These are phyloP conservation scores for Rubus idaeus DNA, from an alignment of 306 rosid species.

Conservation along the genomic window DNA sequence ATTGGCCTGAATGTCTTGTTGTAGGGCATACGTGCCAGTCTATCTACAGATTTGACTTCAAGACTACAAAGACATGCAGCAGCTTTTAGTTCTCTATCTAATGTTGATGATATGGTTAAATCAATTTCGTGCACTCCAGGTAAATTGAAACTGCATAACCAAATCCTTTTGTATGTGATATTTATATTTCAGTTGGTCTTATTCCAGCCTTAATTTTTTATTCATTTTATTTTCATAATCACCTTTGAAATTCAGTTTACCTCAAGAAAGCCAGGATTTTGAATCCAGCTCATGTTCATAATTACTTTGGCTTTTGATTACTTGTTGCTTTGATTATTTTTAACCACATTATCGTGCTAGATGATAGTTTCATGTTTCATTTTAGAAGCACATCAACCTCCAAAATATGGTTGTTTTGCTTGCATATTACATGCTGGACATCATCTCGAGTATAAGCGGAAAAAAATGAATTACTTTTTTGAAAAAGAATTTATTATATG, in stretches of 20 bases:
- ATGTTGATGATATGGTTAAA: constrained; percentile 34
- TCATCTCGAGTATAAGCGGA: background rate
- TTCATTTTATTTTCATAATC: background rate
- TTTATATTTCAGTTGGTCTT: background rate
- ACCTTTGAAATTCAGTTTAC: background rate
- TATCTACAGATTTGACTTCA: constrained; percentile 44
- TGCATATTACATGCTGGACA: background rate
- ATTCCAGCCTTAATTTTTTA: background rate
- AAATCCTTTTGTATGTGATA: background rate
- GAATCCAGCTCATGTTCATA: background rate
- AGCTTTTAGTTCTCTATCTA: constrained; percentile 34
- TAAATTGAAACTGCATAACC: constrained; percentile 7
- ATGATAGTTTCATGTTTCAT: background rate
- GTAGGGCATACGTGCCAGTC: constrained; percentile 50
- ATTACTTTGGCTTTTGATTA: background rate
- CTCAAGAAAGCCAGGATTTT: background rate
- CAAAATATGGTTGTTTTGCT: background rate
- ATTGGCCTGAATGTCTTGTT: constrained; percentile 4
- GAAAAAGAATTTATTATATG: background rate
- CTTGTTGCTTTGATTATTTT: background rate
- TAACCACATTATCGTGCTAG: background rate
- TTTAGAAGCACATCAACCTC: background rate
- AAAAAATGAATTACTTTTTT: too few relatives aligned
- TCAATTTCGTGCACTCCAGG: constrained; percentile 49
- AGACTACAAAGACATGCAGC: constrained; percentile 36